Evolutionary conservation across 2,329 filamentous ascomycete species (phyloP).

Genomic region (Fusarium zealandicum): DNA sequence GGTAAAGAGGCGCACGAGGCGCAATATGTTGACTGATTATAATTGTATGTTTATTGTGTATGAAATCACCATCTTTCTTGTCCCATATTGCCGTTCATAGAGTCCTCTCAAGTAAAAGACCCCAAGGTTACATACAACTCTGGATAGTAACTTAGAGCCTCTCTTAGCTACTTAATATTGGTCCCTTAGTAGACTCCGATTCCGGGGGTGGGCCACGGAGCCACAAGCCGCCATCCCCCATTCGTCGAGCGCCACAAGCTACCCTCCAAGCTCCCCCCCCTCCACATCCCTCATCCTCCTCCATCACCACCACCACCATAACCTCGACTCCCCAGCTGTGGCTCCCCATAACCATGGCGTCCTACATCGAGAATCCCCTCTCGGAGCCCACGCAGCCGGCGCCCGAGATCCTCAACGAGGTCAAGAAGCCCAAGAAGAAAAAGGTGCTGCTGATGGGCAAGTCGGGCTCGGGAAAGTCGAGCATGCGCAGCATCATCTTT

Average conservation of each 20-base stretch:
- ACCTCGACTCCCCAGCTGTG: not conserved
- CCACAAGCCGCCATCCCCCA: slow-evolving; percentile 16
- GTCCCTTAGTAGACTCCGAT: not conserved
- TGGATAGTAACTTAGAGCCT: no score
- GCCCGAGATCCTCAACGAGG: slow-evolving; percentile 55
- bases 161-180: no score
- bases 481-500: slow-evolving; percentile 98
- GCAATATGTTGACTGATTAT: no score
- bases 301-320: not conserved
- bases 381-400: slow-evolving; percentile 39
- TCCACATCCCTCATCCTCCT: slow-evolving; percentile 5
- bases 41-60: no score
- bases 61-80: no score
- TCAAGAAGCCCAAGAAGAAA: slow-evolving; percentile 80
- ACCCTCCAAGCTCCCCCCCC: slow-evolving; percentile 21
- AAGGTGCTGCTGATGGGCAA: slow-evolving; percentile 93
- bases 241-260: slow-evolving; percentile 25
- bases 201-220: slow-evolving; percentile 6
- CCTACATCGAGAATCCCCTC: slow-evolving; percentile 45
- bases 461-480: slow-evolving; percentile 96
- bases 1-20: no score
- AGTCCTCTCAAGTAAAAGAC: no score
- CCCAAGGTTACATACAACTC: no score
- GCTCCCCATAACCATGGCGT: slow-evolving; percentile 40
- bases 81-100: no score